A percentile compares a stretch with the other conserved stretches of the same genome.
Evolutionary conservation across 1,284 basidiomycete species (phyloP).

Genomic region (Apiotrichum gracile): DNA sequence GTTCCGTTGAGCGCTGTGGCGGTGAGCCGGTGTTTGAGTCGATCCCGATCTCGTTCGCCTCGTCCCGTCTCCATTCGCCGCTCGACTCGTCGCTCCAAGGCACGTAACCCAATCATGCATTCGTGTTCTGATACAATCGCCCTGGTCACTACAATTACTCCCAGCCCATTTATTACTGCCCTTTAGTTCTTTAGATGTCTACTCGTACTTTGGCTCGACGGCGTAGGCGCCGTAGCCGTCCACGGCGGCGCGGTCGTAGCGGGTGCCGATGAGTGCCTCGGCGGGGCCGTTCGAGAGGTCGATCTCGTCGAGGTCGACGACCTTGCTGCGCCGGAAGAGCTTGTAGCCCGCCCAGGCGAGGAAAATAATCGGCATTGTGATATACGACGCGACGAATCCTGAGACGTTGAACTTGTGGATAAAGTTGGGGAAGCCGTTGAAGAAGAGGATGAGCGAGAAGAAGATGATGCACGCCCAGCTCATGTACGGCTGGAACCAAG

Average conservation of each 20-base stretch:
- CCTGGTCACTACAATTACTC: too few relatives aligned
- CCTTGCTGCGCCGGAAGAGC: conserved; percentile 9
- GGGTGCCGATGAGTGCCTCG: conserved; percentile 9
- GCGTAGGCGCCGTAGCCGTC: too few relatives aligned
- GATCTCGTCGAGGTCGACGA: conserved; percentile 56
- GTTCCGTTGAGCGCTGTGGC: too few relatives aligned
- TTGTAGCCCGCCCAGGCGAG: conserved; percentile 11
- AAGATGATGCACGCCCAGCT: conserved; percentile 11
- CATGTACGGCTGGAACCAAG: conserved; percentile 47
- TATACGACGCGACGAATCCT: conserved; percentile 19
- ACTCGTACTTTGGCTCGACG: too few relatives aligned
- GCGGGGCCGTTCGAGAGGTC: conserved; percentile 54
- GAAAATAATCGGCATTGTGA: conserved; percentile 20
- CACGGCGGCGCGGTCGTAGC: conserved; percentile 9
- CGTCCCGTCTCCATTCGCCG: too few relatives aligned
- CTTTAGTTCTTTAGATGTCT: too few relatives aligned
- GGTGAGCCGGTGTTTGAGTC: too few relatives aligned
- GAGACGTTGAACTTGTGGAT: conserved; percentile 3
- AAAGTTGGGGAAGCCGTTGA: conserved; percentile 11
- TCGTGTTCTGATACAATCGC: too few relatives aligned
- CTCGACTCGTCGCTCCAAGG: too few relatives aligned
- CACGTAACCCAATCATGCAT: too few relatives aligned
- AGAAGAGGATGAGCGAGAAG: conserved; percentile 14
- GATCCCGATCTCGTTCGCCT: too few relatives aligned
- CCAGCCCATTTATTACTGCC: too few relatives aligned